Conservation (phyloP, 2,329 filamentous ascomycete genomes). For the Fusarium miscanthi region DNA sequence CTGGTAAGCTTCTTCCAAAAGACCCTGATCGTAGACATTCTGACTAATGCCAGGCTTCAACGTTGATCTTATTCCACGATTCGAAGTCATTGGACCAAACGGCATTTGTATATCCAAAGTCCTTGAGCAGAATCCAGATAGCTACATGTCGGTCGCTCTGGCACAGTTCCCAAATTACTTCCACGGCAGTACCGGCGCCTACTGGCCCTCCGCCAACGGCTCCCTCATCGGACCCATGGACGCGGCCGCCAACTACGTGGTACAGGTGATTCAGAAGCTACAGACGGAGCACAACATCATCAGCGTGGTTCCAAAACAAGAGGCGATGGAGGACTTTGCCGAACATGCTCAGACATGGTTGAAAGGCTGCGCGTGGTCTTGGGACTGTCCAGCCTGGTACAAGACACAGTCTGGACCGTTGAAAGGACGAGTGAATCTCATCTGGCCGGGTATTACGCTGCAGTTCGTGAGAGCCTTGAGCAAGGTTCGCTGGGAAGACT, state of each 20-base stretch:
- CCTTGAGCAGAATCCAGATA: not conserved
- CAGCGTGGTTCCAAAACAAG: not conserved
- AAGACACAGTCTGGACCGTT: not conserved
- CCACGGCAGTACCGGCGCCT: not conserved
- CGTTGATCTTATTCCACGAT: not conserved
- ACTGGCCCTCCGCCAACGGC: not conserved
- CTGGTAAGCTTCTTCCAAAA: fast-evolving
- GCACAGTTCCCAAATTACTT: not conserved
- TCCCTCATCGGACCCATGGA: not conserved
- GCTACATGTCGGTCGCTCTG: not conserved
- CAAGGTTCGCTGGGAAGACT: not conserved
- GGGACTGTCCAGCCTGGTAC: not conserved
- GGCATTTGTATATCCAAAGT: not conserved
- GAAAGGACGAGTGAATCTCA: not conserved
- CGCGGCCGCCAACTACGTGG: not conserved
- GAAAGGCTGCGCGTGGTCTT: not conserved
- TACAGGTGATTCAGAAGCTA: not conserved
- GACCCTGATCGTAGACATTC: fast-evolving
- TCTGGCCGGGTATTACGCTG: not conserved
- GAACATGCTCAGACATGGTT: not conserved
- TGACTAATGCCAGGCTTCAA: fast-evolving
- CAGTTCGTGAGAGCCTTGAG: not conserved
- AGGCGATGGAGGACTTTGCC: not conserved
- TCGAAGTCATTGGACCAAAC: not conserved
- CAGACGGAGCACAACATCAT: not conserved